phyloP scores from a whole-genome alignment of 106 monocot genomes.

The Acanthochlamys bracteata region DNA sequence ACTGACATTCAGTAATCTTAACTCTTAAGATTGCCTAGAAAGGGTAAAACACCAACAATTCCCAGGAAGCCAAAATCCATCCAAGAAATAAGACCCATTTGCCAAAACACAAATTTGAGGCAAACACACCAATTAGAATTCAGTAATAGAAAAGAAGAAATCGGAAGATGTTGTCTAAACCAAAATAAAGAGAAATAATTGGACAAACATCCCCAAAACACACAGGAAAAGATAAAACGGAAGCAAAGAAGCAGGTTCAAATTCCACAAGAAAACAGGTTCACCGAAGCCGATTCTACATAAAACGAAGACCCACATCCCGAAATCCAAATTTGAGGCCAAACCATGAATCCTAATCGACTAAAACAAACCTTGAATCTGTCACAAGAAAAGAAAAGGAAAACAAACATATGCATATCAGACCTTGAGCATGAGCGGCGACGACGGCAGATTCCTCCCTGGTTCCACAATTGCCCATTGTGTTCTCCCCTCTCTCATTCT shows the following conservation, averaged over 20 bases:
- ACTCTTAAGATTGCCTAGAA: background rate
- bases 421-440: slow-evolving; percentile 72
- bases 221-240: background rate
- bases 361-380: no score
- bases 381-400: background rate
- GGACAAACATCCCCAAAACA: no score
- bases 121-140: background rate
- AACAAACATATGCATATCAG: slow-evolving; percentile 2
- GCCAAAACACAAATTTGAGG: background rate
- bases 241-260: background rate
- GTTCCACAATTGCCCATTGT: slow-evolving; percentile 97
- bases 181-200: no score
- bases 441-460: slow-evolving; percentile 83
- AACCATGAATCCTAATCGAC: no score
- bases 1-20: background rate
- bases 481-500: slow-evolving; percentile 41
- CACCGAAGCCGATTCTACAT: no score
- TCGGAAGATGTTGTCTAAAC: no score
- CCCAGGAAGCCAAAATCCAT: background rate
- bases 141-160: background rate
- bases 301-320: no score
- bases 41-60: background rate
- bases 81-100: slow-evolving; percentile 6
- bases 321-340: no score
- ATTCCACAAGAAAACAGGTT: background rate